Evolutionary conservation across 257 asterid species (phyloP), one percentile per base, ranked within the genome.

Genomic region (Solanum rostratum): DNA sequence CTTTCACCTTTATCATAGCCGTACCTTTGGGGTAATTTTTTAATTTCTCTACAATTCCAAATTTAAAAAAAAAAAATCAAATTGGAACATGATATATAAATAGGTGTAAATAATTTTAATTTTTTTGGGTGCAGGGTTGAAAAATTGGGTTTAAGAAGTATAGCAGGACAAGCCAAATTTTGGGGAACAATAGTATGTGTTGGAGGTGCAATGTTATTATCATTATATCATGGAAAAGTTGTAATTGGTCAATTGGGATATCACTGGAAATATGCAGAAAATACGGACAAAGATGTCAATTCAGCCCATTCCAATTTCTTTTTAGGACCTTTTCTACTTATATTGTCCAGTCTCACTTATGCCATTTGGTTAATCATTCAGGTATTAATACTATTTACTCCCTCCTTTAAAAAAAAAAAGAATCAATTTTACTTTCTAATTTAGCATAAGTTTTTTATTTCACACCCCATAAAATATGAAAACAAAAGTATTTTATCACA

Each of bases 301-400:
- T 57, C 84, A 68, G 65, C 71, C 88, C 96, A 92, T 80, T 88
- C 49, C 37, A 91, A 89, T 62, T 55, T 91, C 53, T 53, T 94
- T 0, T 70, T 87, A 65, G 99, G 99, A 6, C 97, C 98, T 11
- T 52, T 92, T 82, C 92, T 96, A 20, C 90, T 95, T 84, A 87
- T 96, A 16, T 33, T 88, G 7, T 95, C 98, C 80, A 90, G 98
- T 24, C 83, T 95, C 86, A 87, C 99, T 39, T 96, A 97, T 97
- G 98, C 98, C 8, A 79, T 92, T 11, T 95, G 98, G 98, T 71
- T 95, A 30, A 93, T 92, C 53, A 88, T 95, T 88, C 98, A 93
- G 87, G 98, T 93, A 62, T 24, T 62, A 13, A 11, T 24, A 1
- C 68, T 60, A 24, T 11, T 11, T 60, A 11, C 68, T 60, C 33